Base-by-base conservation (phyloP, 73 alveolate genomes). In the Uronychia setigera region DNA sequence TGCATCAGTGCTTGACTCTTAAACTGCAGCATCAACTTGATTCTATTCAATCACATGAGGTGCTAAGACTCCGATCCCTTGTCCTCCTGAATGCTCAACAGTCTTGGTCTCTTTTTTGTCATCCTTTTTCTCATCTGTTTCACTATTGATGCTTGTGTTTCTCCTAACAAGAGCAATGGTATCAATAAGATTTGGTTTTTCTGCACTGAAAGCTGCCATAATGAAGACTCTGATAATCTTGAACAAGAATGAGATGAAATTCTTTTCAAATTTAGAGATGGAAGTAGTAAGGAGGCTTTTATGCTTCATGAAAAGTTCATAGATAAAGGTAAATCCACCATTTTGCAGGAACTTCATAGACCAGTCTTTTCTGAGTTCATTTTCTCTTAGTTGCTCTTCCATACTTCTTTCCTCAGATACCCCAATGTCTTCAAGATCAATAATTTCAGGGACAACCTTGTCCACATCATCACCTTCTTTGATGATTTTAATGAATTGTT, bases 191-290 rank as follows among this genome's bases (percentile, higher is more conserved):
- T 35, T 32, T 29, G 85, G 87, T 46, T 84, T 74, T 32, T 74
- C 76, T 29, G 92, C 85, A 30, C 67, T 77, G 84, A 90, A 90
- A 9, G 95, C 95, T 33, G 95, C 91, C 59, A 80, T 84, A n/a
- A 90, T 90, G 82, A 90, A 90, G 79, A 90, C 79, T 85, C 90
- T 85, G 58, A 85, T 78, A 5, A 90, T 80, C 35, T 79, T 78
- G 0, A 90, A 33, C n/a, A 90, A 58, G 88, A 90, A 90, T 26
- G 92, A 92, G 26, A 90, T 80, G 83, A 84, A 89, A 28, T 85
- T 90, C 57, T 84, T 86, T 58, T 85, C 89, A 76, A 85, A 90
- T 46, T 77, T 58, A 33, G 27, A 33, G 67, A 75, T 79, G 29
- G 29, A 14, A 11, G 86, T 82, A 11, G 76, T 81, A 67, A 31